Conservation (phyloP, 495 filamentous ascomycete genomes). For the Aspergillus egyptiacus region DNA sequence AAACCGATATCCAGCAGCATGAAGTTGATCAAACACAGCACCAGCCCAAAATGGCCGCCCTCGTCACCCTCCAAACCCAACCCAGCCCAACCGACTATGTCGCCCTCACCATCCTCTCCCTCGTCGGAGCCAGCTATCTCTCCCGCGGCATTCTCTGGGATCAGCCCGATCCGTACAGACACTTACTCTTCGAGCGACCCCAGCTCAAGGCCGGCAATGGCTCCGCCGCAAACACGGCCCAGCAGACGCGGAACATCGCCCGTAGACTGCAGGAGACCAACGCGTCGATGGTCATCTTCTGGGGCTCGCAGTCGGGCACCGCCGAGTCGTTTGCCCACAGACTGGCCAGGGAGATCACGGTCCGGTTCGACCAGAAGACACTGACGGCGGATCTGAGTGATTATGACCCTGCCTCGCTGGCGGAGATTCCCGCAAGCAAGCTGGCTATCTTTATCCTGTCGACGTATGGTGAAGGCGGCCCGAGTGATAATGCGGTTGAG, state of each 20-base stretch:
- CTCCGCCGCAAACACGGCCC: slow-evolving; percentile 6
- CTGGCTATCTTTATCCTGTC: slow-evolving; percentile 47
- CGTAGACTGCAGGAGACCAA: slow-evolving; percentile 30
- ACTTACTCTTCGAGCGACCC: slow-evolving; percentile 28
- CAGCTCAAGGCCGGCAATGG: slow-evolving; percentile 28
- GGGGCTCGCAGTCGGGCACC: slow-evolving; percentile 52
- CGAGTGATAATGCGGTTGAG: slow-evolving; percentile 44
- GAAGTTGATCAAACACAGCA: not conserved
- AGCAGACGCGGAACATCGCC: slow-evolving; percentile 35
- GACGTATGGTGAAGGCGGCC: slow-evolving; percentile 53
- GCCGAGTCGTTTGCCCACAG: slow-evolving; percentile 45
- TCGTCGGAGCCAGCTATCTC: slow-evolving; percentile 24
- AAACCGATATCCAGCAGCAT: not conserved
- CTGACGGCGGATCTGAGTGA: slow-evolving; percentile 47
- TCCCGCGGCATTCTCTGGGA: slow-evolving; percentile 34
- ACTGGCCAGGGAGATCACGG: slow-evolving; percentile 39
- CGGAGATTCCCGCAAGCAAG: slow-evolving; percentile 33
- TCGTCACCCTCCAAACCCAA: slow-evolving; percentile 19
- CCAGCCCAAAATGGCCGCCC: slow-evolving; percentile 15
- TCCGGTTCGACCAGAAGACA: slow-evolving; percentile 37
- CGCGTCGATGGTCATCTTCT: slow-evolving; percentile 45
- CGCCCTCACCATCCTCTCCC: slow-evolving; percentile 25
- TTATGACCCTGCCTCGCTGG: slow-evolving; percentile 40
- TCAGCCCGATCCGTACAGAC: slow-evolving; percentile 26
- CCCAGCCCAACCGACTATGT: slow-evolving; percentile 27